Base-by-base conservation (phyloP, 768 basidiomycete species). In the Leccinum sublutescens region DNA sequence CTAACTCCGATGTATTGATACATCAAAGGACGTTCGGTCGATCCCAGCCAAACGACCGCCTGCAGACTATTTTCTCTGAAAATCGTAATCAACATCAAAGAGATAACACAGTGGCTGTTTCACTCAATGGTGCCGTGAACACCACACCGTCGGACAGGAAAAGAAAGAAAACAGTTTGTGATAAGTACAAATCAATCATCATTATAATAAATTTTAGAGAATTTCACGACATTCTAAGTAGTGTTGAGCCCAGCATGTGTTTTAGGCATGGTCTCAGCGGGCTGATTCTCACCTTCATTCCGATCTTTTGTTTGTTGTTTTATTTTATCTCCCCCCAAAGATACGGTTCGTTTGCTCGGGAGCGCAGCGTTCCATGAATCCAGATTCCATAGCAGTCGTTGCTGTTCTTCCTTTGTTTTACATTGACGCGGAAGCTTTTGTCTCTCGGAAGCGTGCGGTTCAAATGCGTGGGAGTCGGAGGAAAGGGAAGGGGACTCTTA, bases 41-140 rank as follows among this genome's bases (percentile, higher is more conserved):
- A 85, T 91, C 70, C 91, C 90, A 27, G 85, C 88, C 31, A 92
- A 91, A 77, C 82, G 91, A 4, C 91, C 92, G 21, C 90, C 91
- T 19, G 88, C 92, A 45, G 91, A 93, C 73, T 94, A 94, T 68
- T 94, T 94, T 74, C 75, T 94, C 52, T 93, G 74, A 72, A 45
- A 29, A 55, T 50, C 55, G 25, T 43, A 40, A 63, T 55, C 11
- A 48, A 45, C 61, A 59, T 69, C 60, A 53, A 48, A 66, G 47
- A 34, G 59, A 54, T 21, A 49, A 25, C 23, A 23, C 14, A 45
- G 43, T 19, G 43, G 40, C 38, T 23, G 50, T 23, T 10, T 19
- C 43, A 21, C 48, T 9, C 56, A 61, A 31, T 31, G 31, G 11
- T 67, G 68, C 61, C 57, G 67, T 69, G 62, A 64, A 58, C 49